Base-by-base conservation (phyloP, 345 rosid genomes). In the Bruguiera parviflora region DNA sequence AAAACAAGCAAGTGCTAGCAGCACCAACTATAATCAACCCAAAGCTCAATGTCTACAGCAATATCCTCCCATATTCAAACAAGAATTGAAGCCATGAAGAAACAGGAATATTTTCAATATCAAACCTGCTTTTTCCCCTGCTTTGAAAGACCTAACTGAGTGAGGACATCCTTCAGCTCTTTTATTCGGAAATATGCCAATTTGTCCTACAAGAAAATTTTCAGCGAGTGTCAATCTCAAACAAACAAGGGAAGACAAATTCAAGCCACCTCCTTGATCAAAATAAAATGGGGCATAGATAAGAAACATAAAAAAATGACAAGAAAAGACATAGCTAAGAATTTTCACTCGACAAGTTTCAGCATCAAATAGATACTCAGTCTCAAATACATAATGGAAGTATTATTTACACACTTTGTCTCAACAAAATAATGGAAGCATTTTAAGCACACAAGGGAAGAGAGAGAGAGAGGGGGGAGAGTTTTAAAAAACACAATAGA, bases 51-150 rank as follows among this genome's bases (percentile, higher is more conserved):
- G 16, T 39, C 4, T 39, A 10, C 47, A 33, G 47, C 47, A 39
- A 9, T 43, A 43, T 43, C 49, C 56, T 18, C 51, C 15, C 10
- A n/a, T 5, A 24, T 21, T 7, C 28, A 39, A 61, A 35, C 19
- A 57, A 64, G 51, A 19, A 57, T 37, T 65, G 19, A 29, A 63
- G 24, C 49, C 20, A 64, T 58, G 51, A 60, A 6, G 52, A 67
- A 47, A 35, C 66, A 67, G 43, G 22, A 67, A 37, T 19, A 59
- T 53, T 22, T 46, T 39, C 37, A 4, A 7, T 27, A 71, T 25
- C 72, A 51, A 64, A 92, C 99, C 96, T 92, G 98, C 73, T 92
- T 95, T 85, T 87, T 92, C 66, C 99, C 99, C 78, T 95, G 99
- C 81, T 95, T 95, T 61, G 99, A 86, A 69, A 92, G 96, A 66